Conservation (phyloP, 768 basidiomycete genomes). For the Cyclocybe cylindracea region DNA sequence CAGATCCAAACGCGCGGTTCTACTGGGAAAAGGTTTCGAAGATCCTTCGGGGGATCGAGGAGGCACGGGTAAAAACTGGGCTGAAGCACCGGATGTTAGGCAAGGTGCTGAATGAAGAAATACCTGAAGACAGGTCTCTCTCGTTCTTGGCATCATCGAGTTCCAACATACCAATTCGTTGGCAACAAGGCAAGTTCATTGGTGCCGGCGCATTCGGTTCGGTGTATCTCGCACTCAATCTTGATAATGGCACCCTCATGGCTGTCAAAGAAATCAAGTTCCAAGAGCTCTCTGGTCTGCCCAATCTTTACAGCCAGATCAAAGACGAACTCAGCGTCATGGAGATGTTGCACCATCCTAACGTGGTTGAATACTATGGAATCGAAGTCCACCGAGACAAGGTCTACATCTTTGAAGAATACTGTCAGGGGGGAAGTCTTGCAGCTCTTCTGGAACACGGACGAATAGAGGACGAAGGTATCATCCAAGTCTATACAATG, state of each 20-base stretch:
- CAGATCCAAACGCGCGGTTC: conserved; percentile 65
- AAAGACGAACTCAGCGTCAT: conserved; percentile 96
- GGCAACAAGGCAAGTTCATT: conserved; percentile 98
- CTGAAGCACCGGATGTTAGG: conserved; percentile 79
- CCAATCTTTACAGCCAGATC: conserved; percentile 89
- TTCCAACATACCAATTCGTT: conserved; percentile 92
- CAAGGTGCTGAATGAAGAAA: conserved; percentile 91
- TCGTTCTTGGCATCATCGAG: conserved; percentile 95
- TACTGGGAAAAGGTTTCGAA: conserved; percentile 75
- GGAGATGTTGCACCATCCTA: conserved; percentile 97
- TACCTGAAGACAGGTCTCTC: conserved; percentile 89
- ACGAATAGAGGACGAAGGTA: conserved; percentile 93
- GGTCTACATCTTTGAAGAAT: conserved; percentile 99
- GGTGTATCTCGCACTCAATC: conserved; percentile 98
- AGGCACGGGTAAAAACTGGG: conserved; percentile 56
- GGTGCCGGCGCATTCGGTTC: conserved; percentile 98
- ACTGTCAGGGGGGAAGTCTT: conserved; percentile 94
- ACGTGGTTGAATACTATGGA: conserved; percentile 98
- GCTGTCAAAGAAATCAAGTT: conserved; percentile 99
- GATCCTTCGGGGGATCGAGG: conserved; percentile 67
- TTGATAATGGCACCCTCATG: conserved; percentile 95
- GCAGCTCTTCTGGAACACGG: conserved; percentile 89
- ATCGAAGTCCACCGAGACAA: conserved; percentile 99
- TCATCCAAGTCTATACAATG: conserved; percentile 93
- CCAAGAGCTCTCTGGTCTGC: conserved; percentile 87